These are phyloP conservation scores for Themeda triandra DNA, from an alignment of 176 grass and related monocot genomes.

Conservation along the genomic window DNA sequence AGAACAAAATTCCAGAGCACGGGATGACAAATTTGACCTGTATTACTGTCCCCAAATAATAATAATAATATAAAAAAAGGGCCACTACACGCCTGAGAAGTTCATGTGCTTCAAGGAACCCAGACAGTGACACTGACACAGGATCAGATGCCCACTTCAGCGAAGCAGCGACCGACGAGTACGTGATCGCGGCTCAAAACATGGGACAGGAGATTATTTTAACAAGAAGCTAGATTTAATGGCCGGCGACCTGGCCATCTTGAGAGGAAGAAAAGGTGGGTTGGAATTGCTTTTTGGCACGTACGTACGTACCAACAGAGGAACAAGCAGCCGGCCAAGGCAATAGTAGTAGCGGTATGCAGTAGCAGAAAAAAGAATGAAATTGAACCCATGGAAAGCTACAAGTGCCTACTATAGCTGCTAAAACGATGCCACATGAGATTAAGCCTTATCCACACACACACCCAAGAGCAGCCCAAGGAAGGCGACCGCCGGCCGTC, in stretches of 20 bases:
- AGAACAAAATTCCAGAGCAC: constrained; percentile 24
- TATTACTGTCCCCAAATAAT: constrained; percentile 10
- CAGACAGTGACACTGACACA: constrained; percentile 37
- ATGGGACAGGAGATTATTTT: neutral
- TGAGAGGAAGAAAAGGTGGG: neutral
- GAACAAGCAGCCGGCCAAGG: neutral
- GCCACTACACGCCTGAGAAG: neutral
- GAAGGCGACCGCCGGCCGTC: constrained; percentile 1
- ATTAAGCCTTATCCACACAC: constrained; percentile 14
- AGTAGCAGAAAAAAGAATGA: neutral
- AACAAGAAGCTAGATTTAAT: neutral
- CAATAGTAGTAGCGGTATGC: neutral
- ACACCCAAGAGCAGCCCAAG: neutral
- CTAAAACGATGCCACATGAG: neutral
- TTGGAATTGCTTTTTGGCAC: neutral
- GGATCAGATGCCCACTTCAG: constrained; percentile 18
- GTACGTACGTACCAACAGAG: neutral
- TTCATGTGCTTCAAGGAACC: constrained; percentile 44
- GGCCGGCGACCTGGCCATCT: no score
- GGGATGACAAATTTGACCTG: constrained; percentile 57
- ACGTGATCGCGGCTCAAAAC: constrained; percentile 11
- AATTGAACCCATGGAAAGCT: constrained; percentile 6
- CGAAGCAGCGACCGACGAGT: neutral
- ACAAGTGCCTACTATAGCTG: neutral
- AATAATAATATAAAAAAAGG: constrained; percentile 4